Base-by-base conservation (phyloP, 1,139 yeast genomes). In the Pneumocystis sp. region DNA sequence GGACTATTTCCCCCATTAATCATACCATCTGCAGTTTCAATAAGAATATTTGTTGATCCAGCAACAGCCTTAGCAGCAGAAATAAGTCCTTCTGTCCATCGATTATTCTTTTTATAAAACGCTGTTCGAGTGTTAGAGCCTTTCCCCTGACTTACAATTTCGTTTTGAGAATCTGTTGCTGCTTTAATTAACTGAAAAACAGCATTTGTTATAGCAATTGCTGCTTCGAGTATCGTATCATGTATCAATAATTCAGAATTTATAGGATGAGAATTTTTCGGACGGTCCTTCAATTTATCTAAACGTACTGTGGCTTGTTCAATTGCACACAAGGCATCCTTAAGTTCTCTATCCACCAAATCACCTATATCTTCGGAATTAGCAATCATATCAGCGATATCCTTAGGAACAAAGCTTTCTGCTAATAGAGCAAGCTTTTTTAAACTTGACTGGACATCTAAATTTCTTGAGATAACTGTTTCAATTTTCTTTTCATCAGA, bases 1-100 rank as follows among this genome's bases (percentile, higher is more conserved):
- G 86, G 90, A 0, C 89, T 79, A 70, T 85, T 85, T 29, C 76
- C 75, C 10, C 82, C 81, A 65, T 82, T 80, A 63, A 89, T 78
- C 21, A 89, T 90, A 29, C 96, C 95, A 76, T 89, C 95, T 0
- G 96, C 96, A 35, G 90, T 87, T 69, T 84, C 84, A 67, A 89
- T 89, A 70, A 89, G 80, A 40, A 86, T 79, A 71, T 86, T 87
- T 1, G 96, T 89, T 0, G 96, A 84, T 1, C 85, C 85, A 3
- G 96, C 96, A 63, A 90, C 95, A 0, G 95, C 87, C 71, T 87
- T 86, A 1, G 96, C 89, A 17, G 96, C 96, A 69, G 96, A 87
- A 59, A 90, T 85, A 66, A 89, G 83, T 50, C 97, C 97, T 75
- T 90, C 96, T 0, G 96, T 89, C 97, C 97, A 89, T 72, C 95